phyloP scores from a whole-genome alignment of 2,329 filamentous ascomycete species.

The Emydomyces testavorans region DNA sequence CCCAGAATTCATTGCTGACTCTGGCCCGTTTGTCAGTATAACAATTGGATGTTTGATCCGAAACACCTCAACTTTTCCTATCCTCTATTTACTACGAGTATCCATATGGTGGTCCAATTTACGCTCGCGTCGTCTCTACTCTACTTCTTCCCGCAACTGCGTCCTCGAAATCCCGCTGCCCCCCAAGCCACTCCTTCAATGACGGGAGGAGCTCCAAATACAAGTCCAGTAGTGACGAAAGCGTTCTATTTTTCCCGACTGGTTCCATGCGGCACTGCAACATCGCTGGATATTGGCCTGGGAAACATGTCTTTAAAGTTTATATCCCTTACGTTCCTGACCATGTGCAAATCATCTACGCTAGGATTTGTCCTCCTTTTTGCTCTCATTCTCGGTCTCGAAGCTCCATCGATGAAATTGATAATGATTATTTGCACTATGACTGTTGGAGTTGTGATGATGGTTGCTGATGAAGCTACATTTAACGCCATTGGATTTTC shows the following conservation, averaged over 20 bases:
- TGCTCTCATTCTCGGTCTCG: conserved; percentile 85
- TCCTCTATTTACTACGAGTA: conserved; percentile 84
- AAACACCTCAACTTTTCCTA: conserved; percentile 81
- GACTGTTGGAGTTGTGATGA: conserved; percentile 90
- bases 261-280: conserved; percentile 81
- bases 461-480: conserved; percentile 90
- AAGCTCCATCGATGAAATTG: conserved; percentile 73
- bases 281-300: conserved; percentile 86
- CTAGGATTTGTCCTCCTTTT: conserved; percentile 92
- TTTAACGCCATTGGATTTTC: conserved; percentile 80
- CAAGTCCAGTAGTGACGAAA: conserved; percentile 41
- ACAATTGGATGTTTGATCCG: conserved; percentile 98
- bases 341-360: conserved; percentile 98
- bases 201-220: conserved; percentile 27
- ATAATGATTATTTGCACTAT: conserved; percentile 81
- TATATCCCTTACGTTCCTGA: conserved; percentile 94
- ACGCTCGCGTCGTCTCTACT: conserved; percentile 63
- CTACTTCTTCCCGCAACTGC: conserved; percentile 68
- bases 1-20: background rate
- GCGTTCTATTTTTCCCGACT: conserved; percentile 88
- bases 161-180: conserved; percentile 41
- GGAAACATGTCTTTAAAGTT: conserved; percentile 94
- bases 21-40: conserved; percentile 53
- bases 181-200: conserved; percentile 7
- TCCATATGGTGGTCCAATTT: conserved; percentile 96